Evolutionary conservation across 371 early-diverging fungal species (phyloP).

Genomic region (Haplosporangium sp.): DNA sequence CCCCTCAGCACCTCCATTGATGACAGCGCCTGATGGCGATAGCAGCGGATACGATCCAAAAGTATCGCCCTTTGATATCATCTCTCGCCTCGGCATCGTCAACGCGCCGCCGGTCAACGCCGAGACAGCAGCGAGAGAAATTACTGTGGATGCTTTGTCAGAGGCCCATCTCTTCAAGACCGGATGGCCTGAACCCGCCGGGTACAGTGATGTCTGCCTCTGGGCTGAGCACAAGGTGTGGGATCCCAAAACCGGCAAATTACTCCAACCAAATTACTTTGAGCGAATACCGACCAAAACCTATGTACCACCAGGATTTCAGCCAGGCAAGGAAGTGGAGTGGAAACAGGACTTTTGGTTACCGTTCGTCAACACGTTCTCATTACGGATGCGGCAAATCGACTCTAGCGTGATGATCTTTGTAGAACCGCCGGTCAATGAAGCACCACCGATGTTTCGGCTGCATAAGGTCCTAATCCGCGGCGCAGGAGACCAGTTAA

Average conservation of each 20-base stretch:
- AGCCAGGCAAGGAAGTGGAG: slow-evolving; percentile 61
- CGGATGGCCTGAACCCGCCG: slow-evolving; percentile 38
- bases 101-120: slow-evolving; percentile 38
- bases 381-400: slow-evolving; percentile 67
- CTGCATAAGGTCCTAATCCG: slow-evolving; percentile 30
- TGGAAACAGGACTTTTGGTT: slow-evolving; percentile 79
- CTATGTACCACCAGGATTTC: slow-evolving; percentile 26
- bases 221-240: slow-evolving; percentile 86
- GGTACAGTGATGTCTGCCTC: slow-evolving; percentile 63
- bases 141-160: neutral
- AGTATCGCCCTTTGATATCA: slow-evolving; percentile 65
- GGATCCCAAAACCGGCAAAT: slow-evolving; percentile 54
- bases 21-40: neutral
- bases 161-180: slow-evolving; percentile 68
- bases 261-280: slow-evolving; percentile 68
- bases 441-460: slow-evolving; percentile 53
- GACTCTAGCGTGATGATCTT: slow-evolving; percentile 66
- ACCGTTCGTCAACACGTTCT: slow-evolving; percentile 76
- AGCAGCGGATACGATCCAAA: neutral
- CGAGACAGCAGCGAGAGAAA: neutral
- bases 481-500: slow-evolving; percentile 37
- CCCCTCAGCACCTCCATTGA: slow-evolving; percentile 7
- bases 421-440: slow-evolving; percentile 84
- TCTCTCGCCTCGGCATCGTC: slow-evolving; percentile 66
- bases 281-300: slow-evolving; percentile 59